Evolutionary conservation across 192 early-diverging fungal species (phyloP).

Genomic region (Backusella sp.): DNA sequence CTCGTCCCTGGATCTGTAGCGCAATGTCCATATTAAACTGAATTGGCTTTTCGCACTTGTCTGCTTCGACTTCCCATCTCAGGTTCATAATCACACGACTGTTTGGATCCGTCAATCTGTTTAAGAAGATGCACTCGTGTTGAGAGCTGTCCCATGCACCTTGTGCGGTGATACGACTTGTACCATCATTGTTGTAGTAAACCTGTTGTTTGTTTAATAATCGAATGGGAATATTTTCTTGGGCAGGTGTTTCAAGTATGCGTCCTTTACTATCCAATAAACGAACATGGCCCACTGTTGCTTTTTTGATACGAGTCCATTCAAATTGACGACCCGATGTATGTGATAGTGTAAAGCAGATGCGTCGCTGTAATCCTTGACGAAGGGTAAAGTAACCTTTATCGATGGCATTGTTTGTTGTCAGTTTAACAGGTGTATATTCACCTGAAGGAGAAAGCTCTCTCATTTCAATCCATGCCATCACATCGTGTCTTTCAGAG

Average conservation of each 20-base stretch:
- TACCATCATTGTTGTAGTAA: constrained; percentile 56
- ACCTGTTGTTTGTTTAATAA: constrained; percentile 45
- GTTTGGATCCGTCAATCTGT: constrained; percentile 55
- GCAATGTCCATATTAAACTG: constrained; percentile 60
- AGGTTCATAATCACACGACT: constrained; percentile 61
- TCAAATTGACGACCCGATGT: constrained; percentile 65
- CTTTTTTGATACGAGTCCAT: constrained; percentile 47
- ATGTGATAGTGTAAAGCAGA: constrained; percentile 64
- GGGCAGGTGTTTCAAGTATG: constrained; percentile 51
- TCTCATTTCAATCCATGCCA: constrained; percentile 65
- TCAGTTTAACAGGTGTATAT: constrained; percentile 58
- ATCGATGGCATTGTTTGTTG: constrained; percentile 45
- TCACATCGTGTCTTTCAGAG: constrained; percentile 68
- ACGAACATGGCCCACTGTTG: constrained; percentile 48
- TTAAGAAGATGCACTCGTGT: constrained; percentile 66
- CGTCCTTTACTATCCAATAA: constrained; percentile 60
- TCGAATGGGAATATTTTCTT: constrained; percentile 49
- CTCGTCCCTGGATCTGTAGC: constrained; percentile 60
- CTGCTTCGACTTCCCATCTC: constrained; percentile 55
- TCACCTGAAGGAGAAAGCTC: constrained; percentile 64
- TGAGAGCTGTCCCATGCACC: constrained; percentile 79
- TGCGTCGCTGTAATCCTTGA: constrained; percentile 75
- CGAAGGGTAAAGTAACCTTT: constrained; percentile 62
- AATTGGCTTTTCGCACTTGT: constrained; percentile 57
- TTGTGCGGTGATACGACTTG: constrained; percentile 51